A percentile compares a stretch with the other conserved stretches of the same genome.
These are phyloP conservation scores for Rhizophagus sp. DNA, from an alignment of 192 early-diverging fungal species.

Conservation along the genomic window DNA sequence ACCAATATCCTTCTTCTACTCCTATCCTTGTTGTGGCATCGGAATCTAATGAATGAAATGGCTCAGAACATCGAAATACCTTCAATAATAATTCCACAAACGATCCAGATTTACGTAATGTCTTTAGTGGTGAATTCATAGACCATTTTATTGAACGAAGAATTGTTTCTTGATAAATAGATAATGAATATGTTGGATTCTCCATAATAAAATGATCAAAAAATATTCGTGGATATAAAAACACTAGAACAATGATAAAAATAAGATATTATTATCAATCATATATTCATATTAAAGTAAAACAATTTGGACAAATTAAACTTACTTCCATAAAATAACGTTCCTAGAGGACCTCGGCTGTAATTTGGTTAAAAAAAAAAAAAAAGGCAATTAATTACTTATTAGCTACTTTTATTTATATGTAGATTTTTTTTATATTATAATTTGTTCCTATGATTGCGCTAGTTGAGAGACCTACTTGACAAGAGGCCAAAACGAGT, in stretches of 20 bases:
- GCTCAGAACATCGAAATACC: not conserved
- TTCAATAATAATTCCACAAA: not conserved
- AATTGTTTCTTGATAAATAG: constrained; percentile 3
- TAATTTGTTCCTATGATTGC: too few species aligned
- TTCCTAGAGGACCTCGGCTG: not conserved
- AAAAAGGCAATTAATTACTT: too few species aligned
- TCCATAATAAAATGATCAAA: not conserved
- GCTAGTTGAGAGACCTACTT: too few species aligned
- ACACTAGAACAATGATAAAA: not conserved
- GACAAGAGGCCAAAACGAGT: not conserved
- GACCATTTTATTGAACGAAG: not conserved
- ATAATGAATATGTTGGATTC: not conserved
- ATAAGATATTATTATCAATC: not conserved
- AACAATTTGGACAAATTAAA: not conserved
- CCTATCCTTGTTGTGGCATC: not conserved
- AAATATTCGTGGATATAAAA: not conserved
- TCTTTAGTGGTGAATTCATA: not conserved
- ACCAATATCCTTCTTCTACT: constrained; percentile 10
- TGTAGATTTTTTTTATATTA: too few species aligned
- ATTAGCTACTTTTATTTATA: too few species aligned
- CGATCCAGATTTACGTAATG: not conserved
- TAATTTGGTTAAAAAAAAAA: not conserved
- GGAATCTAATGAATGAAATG: not conserved
- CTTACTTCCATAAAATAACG: not conserved
- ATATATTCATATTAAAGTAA: not conserved